Evolutionary conservation across 2,329 filamentous ascomycete species (phyloP), one percentile per base, ranked within the genome.

Genomic region (Pseudogymnoascus sp.): DNA sequence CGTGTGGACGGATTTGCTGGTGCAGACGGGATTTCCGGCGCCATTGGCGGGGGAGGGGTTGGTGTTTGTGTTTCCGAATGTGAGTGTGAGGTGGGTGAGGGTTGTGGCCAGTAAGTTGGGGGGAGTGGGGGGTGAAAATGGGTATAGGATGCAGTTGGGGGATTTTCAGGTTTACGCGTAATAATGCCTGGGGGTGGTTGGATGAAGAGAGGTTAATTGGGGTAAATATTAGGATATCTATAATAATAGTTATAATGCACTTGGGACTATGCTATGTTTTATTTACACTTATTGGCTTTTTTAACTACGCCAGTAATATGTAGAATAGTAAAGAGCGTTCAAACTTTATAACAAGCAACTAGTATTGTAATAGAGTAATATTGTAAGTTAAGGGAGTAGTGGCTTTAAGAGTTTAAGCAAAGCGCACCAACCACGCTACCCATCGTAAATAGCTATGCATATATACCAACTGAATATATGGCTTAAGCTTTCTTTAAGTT

Each of bases 141-240:
- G 63, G 17, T 67, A 65, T 63, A 31, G 64, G 4, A 63, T 67
- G 21, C 65, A 67, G 50, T 29, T 67, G 19, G 61, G 46, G 2
- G 65, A 65, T 21, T 23, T 67, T n/a, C 59, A 65, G 13, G 33
- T 66, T 33, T 66, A 64, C 50, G 63, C 17, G n/a, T 63, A 11
- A 19, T 33, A n/a, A 21, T 35, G 10, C 10, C 33, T 33, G 5
- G 1, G 15, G 4, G n/a, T 15, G 29, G 29, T 35, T 35, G 10
- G 29, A 13, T 5, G 5, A 31, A 11, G 26, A 13, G 17, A 5
- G 10, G 11, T 56, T 19, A 31, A 31, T 15, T 33, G n/a, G n/a
- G 7, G 17, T 35, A 13, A 10, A 21, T 10, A 56, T 56, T 3
- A 6, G 13, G 2, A 33, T 33, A 56, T 1, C n/a, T 56, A 53